Base-by-base conservation (phyloP, 768 basidiomycete species). In the Mycena galericulata region DNA sequence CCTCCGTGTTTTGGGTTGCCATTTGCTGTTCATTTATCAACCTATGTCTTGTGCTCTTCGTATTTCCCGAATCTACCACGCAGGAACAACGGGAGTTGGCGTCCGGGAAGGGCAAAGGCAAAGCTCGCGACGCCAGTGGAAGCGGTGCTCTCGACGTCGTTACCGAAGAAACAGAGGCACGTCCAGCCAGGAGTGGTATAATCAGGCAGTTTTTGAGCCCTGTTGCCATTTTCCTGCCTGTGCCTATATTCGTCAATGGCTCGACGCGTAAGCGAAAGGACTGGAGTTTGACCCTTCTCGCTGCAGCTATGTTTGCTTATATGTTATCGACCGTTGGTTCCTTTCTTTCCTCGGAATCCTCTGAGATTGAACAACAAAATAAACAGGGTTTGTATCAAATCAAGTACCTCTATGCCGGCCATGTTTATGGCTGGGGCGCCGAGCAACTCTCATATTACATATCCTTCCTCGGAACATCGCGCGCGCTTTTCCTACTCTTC, bases 371-470 rank as follows among this genome's bases (percentile, higher is more conserved):
- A 26, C 15, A 72, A 32, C 14, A 57, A 30, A 46, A 26, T 38
- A 49, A 68, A 11, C 36, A 92, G 87, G 93, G 93, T 20, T 72
- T 94, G 9, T 90, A 88, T 77, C 91, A 92, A 73, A 80, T 94
- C 76, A 96, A 94, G 75, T 94, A 94, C 76, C 81, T 94, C 29
- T 96, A 95, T 74, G 92, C 92, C 3, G 88, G 84, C 58, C 92
- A 94, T 73, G 79, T 88, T 11, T 94, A 92, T 71, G 83, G 83
- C 50, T 95, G 93, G 93, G 85, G 84, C 38, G 88, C 91, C n/a
- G 90, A 90, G 72, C 85, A 90, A 76, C 78, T 94, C 70, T 88
- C 91, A 71, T 92, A 92, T 75, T 95, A 92, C 68, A 91, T 95
- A 53, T 90, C 91, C 1, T 85, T 88, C 69, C 82, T 91, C 74